phyloP scores from a whole-genome alignment of 805 yeast genomes.

The Myxozyma monticola region DNA sequence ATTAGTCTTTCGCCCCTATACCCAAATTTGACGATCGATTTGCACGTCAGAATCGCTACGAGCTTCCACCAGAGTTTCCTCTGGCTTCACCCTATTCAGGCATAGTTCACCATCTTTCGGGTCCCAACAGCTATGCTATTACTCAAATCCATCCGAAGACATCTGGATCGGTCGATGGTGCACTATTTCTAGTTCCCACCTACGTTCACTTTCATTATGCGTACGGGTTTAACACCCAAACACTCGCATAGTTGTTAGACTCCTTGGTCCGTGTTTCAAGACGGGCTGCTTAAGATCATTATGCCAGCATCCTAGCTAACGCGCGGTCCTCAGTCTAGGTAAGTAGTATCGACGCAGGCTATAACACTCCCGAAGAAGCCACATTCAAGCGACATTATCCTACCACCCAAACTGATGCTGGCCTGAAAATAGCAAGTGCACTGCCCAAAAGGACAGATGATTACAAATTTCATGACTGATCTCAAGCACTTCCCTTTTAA shows the following conservation, averaged over 20 bases:
- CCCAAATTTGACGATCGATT: constrained; percentile 49
- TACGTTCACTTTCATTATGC: constrained; percentile 46
- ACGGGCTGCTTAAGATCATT: constrained; percentile 42
- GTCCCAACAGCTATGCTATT: constrained; percentile 49
- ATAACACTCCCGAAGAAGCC: constrained; percentile 38
- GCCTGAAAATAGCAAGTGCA: constrained; percentile 34
- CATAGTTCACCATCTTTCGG: constrained; percentile 50
- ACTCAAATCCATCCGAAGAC: constrained; percentile 46
- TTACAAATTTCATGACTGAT: constrained; percentile 41
- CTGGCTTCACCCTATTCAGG: constrained; percentile 50
- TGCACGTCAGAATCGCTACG: constrained; percentile 50
- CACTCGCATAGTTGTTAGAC: constrained; percentile 47
- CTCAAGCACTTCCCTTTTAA: constrained; percentile 48
- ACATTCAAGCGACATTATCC: constrained; percentile 42
- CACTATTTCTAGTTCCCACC: constrained; percentile 41
- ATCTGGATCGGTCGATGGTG: constrained; percentile 46
- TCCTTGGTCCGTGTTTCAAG: constrained; percentile 48
- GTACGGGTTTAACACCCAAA: constrained; percentile 46
- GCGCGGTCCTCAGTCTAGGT: constrained; percentile 41
- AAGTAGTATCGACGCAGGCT: constrained; percentile 9
- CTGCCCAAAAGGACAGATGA: constrained; percentile 37
- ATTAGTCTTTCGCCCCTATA: constrained; percentile 49
- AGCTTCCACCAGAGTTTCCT: constrained; percentile 50
- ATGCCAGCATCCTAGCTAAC: constrained; percentile 43
- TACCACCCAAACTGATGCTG: constrained; percentile 44